Percentiles rank a stretch among this genome's conserved stretches.
Conservation (phyloP, 108 stramenopile species). For the Nitzschia sp. region DNA sequence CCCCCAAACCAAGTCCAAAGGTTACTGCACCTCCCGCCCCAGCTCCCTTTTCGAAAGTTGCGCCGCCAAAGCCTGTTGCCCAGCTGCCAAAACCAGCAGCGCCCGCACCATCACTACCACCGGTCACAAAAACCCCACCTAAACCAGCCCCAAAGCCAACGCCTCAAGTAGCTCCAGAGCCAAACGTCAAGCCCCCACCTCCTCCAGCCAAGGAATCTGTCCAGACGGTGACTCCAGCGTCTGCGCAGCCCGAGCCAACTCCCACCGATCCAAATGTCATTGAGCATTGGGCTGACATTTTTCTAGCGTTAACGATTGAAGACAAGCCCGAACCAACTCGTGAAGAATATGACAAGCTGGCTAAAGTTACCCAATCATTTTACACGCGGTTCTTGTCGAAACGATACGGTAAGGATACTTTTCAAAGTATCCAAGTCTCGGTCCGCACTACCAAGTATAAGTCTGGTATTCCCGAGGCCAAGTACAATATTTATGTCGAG, state of each 20-base stretch:
- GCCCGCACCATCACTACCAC: neutral
- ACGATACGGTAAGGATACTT: neutral
- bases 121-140: neutral
- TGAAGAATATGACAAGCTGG: neutral
- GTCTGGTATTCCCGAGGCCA: conserved; percentile 6
- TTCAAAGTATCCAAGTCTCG: conserved; percentile 1
- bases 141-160: neutral
- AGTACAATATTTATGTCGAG: conserved; percentile 16
- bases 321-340: neutral
- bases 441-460: conserved; percentile 7
- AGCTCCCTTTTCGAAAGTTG: neutral
- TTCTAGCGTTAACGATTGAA: neutral
- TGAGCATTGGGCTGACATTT: neutral
- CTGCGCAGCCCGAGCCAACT: neutral
- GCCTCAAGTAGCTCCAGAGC: neutral
- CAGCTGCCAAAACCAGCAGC: neutral
- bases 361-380: neutral
- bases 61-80: neutral
- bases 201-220: neutral
- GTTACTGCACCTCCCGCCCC: neutral
- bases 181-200: neutral
- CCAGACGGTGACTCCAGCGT: neutral
- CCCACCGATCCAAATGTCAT: neutral
- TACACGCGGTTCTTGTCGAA: conserved; percentile 7
- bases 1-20: neutral